Base-by-base conservation (phyloP, 1,284 basidiomycete genomes). In the Ganoderma sp. region DNA sequence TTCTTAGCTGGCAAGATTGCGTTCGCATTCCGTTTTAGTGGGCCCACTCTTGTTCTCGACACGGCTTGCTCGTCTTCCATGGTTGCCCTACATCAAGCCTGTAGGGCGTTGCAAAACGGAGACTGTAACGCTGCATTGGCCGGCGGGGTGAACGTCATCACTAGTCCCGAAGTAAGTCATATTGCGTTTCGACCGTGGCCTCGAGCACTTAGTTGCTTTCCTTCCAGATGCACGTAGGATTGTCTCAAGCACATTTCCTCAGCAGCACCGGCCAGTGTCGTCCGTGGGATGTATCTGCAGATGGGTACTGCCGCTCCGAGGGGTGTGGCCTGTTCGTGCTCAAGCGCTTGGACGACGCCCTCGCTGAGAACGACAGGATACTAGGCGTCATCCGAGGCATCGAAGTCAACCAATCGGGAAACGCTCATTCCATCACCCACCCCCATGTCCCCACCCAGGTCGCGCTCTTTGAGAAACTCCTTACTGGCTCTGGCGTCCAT, bases 221-320 rank as follows among this genome's bases (percentile, higher is more conserved):
- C 14, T 56, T 17, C 0, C 72, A 92, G 91, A 90, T 89, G 86
- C 89, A 87, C 70, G 75, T 90, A 12, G 90, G 90, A 32, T 81
- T 93, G 1, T 89, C 91, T 70, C 83, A 86, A 43, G 90, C 85
- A 0, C 90, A 91, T 75, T 91, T 93, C 74, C 80, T 93, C 61
- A 88, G 84, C 73, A 82, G 85, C 0, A 85, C 86, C 0, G 90
- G 90, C 15, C 88, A 90, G 74, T 92, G 90, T 78, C 90, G 87
- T 73, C 79, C 89, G 0, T 93, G 92, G 76, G 90, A 92, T 71
- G 86, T 85, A 0, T 84, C 86, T 1, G 91, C 90, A 0, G 88
- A 92, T 74, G 91, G 91, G 0, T 93, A 93, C 75, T 88, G 86
- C 41, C 86, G 91, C 60, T 79, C 85, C n/a, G 91, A 93, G 75